Base-by-base conservation (phyloP, 2,329 filamentous ascomycete species). In the Penicillium olsonii region DNA sequence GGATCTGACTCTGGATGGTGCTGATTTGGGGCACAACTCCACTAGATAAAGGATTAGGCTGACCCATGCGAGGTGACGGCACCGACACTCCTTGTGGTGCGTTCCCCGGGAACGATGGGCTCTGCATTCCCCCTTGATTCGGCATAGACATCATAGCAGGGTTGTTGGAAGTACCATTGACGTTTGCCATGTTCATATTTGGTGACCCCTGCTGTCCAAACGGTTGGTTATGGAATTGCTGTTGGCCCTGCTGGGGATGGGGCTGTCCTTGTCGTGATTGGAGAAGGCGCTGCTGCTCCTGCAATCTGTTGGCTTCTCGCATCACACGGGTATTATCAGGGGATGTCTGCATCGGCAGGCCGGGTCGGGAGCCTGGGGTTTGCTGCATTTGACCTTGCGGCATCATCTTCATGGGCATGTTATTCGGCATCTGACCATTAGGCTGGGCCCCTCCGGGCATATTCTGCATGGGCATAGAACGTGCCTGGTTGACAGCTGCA, bases 341-440 rank as follows among this genome's bases (percentile, higher is more conserved):
- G 27, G 73, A 73, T 8, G 84, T 81, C 61, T 87, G 84, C 59
- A 86, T 74, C 17, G 68, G 63, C 46, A 74, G 64, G 17, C 71
- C 70, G 45, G 73, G 67, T 34, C 71, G 65, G 15, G 62, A 56
- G 27, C 63, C 63, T 45, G 71, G 65, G 24, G 58, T 62, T 46
- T 71, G 71, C 38, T 83, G 80, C 74, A 89, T 80, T 46, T 86
- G 80, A 45, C 82, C 78, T 54, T 87, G 70, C 14, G 70, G 68
- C 58, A 74, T 69, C 68, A 76, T 76, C 53, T 75, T 75, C 75
- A 88, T 80, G 35, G 82, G 79, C 64, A 83, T 78, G 75, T 82
- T 20, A 74, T 79, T 50, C 75, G 79, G 53, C 70, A 79, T 45
- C 73, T 78, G 53, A 68, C 69, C 69, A 80, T 76, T 64, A 77